Conservation (phyloP, 352 stramenopile species). For the Pythium periplocum region DNA sequence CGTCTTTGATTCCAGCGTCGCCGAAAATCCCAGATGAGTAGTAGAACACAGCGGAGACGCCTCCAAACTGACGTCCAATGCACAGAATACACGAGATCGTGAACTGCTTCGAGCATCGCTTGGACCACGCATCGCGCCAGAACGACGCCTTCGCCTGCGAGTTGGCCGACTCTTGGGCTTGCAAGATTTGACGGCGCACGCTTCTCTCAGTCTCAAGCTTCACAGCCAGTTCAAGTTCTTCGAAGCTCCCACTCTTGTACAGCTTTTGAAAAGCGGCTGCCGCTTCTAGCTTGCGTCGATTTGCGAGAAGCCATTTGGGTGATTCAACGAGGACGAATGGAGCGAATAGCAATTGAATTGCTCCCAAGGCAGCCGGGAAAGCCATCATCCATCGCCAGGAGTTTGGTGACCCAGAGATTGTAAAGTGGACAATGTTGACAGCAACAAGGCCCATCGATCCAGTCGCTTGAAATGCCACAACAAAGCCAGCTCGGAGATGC, state of each 20-base stretch:
- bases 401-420: slow-evolving; percentile 21
- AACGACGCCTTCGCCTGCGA: slow-evolving; percentile 15
- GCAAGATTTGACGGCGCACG: slow-evolving; percentile 15
- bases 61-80: slow-evolving; percentile 28
- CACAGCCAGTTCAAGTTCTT: slow-evolving; percentile 25
- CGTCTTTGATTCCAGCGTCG: slow-evolving; percentile 29
- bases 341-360: slow-evolving; percentile 21
- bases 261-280: slow-evolving; percentile 21
- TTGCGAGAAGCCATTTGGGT: slow-evolving; percentile 29
- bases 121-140: slow-evolving; percentile 22
- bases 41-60: slow-evolving; percentile 35
- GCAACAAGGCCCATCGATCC: slow-evolving; percentile 26
- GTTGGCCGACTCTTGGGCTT: slow-evolving; percentile 11
- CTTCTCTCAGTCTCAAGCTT: slow-evolving; percentile 23
- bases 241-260: slow-evolving; percentile 26
- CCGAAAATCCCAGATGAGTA: slow-evolving; percentile 40
- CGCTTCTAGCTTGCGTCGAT: slow-evolving; percentile 22
- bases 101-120: slow-evolving; percentile 28
- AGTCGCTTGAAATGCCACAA: slow-evolving; percentile 29
- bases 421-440: slow-evolving; percentile 31
- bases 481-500: slow-evolving; percentile 26
- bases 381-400: slow-evolving; percentile 38
- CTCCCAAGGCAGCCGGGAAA: slow-evolving; percentile 25
- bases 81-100: slow-evolving; percentile 30
- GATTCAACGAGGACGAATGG: slow-evolving; percentile 25